Conservation (phyloP, 2,329 filamentous ascomycete genomes). For the Emericellopsis cladophorae region DNA sequence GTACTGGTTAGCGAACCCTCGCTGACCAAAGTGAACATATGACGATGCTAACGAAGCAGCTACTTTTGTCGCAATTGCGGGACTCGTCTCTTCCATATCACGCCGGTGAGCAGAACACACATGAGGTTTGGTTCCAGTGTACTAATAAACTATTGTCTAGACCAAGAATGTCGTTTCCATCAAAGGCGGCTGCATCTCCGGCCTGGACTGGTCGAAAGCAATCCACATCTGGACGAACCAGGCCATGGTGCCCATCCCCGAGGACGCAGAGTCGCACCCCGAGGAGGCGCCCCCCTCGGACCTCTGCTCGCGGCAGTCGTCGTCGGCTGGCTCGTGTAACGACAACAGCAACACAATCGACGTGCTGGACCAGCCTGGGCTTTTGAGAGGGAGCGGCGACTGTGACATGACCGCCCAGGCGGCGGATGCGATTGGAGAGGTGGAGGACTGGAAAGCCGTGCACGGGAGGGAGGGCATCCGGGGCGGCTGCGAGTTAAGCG, state of each 20-base stretch:
- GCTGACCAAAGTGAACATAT: neutral
- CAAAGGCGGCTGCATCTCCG: conserved; percentile 55
- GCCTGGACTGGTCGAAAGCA: conserved; percentile 45
- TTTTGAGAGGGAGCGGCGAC: conserved; percentile 21
- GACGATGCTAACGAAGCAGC: conserved; percentile 17
- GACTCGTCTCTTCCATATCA: conserved; percentile 50
- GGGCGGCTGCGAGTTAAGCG: conserved; percentile 16
- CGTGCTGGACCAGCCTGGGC: conserved; percentile 30
- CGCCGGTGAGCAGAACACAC: conserved; percentile 27
- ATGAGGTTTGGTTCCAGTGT: too few relatives aligned
- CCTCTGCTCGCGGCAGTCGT: too few relatives aligned
- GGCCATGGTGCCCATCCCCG: conserved; percentile 57
- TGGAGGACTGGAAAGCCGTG: too few relatives aligned
- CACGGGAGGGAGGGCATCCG: conserved; percentile 1
- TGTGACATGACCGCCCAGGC: conserved; percentile 3
- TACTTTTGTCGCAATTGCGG: conserved; percentile 58
- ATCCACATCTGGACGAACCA: conserved; percentile 57
- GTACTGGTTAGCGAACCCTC: conserved; percentile 33
- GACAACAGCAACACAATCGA: conserved; percentile 31
- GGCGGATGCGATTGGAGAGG: too few relatives aligned
- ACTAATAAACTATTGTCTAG: conserved; percentile 13
- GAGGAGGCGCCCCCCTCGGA: conserved; percentile 27
- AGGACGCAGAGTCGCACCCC: conserved; percentile 43
- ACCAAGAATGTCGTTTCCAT: conserved; percentile 49
- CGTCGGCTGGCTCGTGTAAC: conserved; percentile 7